These are phyloP conservation scores for Excoecaria agallocha DNA, from an alignment of 345 rosid species.

Conservation along the genomic window DNA sequence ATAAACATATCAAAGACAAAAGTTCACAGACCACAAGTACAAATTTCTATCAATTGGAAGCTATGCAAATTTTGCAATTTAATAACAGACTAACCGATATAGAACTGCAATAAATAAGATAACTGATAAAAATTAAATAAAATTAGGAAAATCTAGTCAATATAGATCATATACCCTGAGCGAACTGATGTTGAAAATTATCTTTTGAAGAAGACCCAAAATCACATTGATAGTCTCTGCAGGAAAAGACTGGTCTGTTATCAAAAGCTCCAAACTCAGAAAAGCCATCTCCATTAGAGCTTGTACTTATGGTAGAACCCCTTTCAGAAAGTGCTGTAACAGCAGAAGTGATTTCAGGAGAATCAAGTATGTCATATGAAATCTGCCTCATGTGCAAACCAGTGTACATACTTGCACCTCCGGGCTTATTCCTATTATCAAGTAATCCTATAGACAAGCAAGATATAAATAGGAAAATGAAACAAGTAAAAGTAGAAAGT, in stretches of 20 bases:
- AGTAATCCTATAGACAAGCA: conserved; percentile 8
- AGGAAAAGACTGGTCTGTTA: conserved; percentile 13
- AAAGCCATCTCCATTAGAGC: conserved; percentile 16
- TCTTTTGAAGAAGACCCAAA: conserved; percentile 19
- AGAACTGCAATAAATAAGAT: neutral
- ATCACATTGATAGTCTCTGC: conserved; percentile 6
- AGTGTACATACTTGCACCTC: conserved; percentile 6
- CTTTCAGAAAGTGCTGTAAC: conserved; percentile 19
- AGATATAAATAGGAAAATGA: neutral
- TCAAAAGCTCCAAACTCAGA: conserved; percentile 21
- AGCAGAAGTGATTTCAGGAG: conserved; percentile 22
- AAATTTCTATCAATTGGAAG: neutral
- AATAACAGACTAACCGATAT: neutral
- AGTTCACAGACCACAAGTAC: neutral
- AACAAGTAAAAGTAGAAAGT: neutral
- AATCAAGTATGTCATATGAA: conserved; percentile 13
- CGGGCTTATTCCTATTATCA: neutral
- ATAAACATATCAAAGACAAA: neutral
- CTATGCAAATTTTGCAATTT: neutral
- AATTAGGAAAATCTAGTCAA: neutral
- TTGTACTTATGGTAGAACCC: conserved; percentile 22
- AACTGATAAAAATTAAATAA: neutral
- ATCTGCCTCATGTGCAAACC: conserved; percentile 14
- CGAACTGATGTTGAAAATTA: conserved; percentile 8
- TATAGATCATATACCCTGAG: conserved; percentile 12